Evolutionary conservation across 106 monocot genomes (phyloP), one percentile per base, ranked within the genome.

Genomic region (Posidonia australis): DNA sequence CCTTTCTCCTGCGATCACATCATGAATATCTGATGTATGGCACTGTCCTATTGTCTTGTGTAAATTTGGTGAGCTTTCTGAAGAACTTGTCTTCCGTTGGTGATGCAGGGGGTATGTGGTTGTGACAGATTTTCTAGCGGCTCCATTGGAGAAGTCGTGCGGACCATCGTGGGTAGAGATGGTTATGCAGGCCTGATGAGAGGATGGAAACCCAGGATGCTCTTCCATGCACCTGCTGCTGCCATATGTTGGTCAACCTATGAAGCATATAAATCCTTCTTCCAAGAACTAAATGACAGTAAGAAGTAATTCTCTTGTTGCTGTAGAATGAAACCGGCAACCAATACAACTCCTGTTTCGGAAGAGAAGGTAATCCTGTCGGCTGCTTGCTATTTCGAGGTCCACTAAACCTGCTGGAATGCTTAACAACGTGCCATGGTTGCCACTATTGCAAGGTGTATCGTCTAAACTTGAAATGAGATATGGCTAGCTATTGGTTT

Each of bases 171-270:
- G 59, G 76, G 62, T 59, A 74, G 77, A 5, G 81, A 86, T n/a
- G 90, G 90, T 11, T 86, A 81, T 58, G 46, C 51, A 22, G 90
- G 81, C 18, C 74, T 90, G 10, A 81, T 90, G 74, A 76, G 86
- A 52, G 90, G 90, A 24, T 90, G 86, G 90, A 74, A 67, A 60
- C 86, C 90, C 20, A 74, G 90, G 32, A 86, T 90, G 83, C 79
- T 90, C 5, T 90, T 90, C 74, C 90, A 90, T 64, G 90, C 90
- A 17, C 90, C 90, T n/a, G 90, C 90, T 18, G 90, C 90, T 14
- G 86, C 90, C 29, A 90, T 90, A 53, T 86, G 90, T 62, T 90
- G 90, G 90, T 86, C 90, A 20, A 76, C 86, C 27, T 90, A 90
- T 27, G 90, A 90, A 75, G 83, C 90, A 43, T 62, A 36, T 19